Percentiles rank a stretch among this genome's conserved stretches.
Conservation (phyloP, 2,329 filamentous ascomycete genomes). For the Boeremia exigua region DNA sequence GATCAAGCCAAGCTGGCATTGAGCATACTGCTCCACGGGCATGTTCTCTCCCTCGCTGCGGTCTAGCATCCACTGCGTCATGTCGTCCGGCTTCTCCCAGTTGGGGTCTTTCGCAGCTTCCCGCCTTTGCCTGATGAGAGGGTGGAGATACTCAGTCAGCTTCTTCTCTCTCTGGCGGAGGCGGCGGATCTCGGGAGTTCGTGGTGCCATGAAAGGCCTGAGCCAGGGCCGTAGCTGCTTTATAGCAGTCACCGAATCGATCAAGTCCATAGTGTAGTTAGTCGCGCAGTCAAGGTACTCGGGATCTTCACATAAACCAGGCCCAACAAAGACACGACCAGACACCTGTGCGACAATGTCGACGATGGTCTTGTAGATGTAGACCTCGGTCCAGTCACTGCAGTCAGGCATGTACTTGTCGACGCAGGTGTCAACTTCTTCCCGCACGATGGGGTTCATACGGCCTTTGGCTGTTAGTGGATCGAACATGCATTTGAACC, state of each 20-base stretch:
- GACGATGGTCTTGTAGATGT: slow-evolving; percentile 36
- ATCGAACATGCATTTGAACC: background rate
- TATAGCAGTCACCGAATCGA: slow-evolving; percentile 34
- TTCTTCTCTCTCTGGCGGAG: slow-evolving; percentile 28
- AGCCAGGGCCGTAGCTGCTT: slow-evolving; percentile 36
- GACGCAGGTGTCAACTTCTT: slow-evolving; percentile 40
- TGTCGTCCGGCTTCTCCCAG: slow-evolving; percentile 45
- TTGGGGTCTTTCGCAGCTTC: slow-evolving; percentile 33
- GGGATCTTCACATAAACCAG: slow-evolving; percentile 36
- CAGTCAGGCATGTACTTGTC: slow-evolving; percentile 35
- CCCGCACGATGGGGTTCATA: slow-evolving; percentile 35
- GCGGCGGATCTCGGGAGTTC: slow-evolving; percentile 31
- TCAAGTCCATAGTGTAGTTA: slow-evolving; percentile 44
- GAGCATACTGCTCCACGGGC: slow-evolving; percentile 2
- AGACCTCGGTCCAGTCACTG: slow-evolving; percentile 41
- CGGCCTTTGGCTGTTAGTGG: slow-evolving; percentile 32
- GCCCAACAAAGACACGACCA: slow-evolving; percentile 43
- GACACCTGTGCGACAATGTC: slow-evolving; percentile 44
- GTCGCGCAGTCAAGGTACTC: slow-evolving; percentile 37
- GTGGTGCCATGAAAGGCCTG: slow-evolving; percentile 31
- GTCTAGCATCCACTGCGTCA: slow-evolving; percentile 49
- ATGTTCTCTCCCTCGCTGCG: slow-evolving; percentile 18
- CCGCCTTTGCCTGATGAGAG: slow-evolving; percentile 34
- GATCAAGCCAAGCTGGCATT: slow-evolving; percentile 31
- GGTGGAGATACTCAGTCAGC: slow-evolving; percentile 24